Conservation (phyloP, 345 rosid species). For the Raphanus sativus region DNA sequence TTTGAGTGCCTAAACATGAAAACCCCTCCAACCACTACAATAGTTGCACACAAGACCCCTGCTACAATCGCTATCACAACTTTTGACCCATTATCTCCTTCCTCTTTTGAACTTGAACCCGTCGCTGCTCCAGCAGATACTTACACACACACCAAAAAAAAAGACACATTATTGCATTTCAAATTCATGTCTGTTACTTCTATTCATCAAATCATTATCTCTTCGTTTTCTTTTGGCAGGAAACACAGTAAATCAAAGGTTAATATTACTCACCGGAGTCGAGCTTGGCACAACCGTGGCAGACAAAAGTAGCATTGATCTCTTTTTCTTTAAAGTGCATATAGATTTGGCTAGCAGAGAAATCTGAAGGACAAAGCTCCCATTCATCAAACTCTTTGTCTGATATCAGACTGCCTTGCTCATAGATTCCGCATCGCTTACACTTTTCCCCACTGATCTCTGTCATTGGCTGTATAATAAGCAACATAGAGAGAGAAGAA, state of each 20-base stretch:
- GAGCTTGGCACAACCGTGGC: slow-evolving; percentile 53
- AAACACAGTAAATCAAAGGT: neutral
- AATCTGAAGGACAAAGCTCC: slow-evolving; percentile 88
- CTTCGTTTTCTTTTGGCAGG: slow-evolving; percentile 11
- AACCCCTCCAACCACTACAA: slow-evolving; percentile 46
- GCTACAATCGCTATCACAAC: slow-evolving; percentile 49
- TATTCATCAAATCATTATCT: slow-evolving; percentile 7
- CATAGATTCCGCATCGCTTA: slow-evolving; percentile 91
- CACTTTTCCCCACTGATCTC: slow-evolving; percentile 60
- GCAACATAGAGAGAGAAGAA: neutral
- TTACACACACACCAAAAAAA: neutral
- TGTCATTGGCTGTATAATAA: slow-evolving; percentile 73
- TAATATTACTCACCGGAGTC: slow-evolving; percentile 43
- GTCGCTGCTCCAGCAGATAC: slow-evolving; percentile 14
- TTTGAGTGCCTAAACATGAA: slow-evolving; percentile 54
- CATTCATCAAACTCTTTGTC: slow-evolving; percentile 82
- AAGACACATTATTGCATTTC: neutral
- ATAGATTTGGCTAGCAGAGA: slow-evolving; percentile 59
- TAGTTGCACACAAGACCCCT: slow-evolving; percentile 40
- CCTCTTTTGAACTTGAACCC: slow-evolving; percentile 16
- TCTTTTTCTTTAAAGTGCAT: slow-evolving; percentile 50
- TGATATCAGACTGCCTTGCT: slow-evolving; percentile 54
- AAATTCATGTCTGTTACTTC: neutral
- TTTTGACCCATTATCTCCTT: slow-evolving; percentile 39
- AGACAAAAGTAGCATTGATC: slow-evolving; percentile 67